Percentiles rank a stretch among this genome's conserved stretches.
phyloP scores from a whole-genome alignment of 345 rosid species.

The Hibiscus syriacus region DNA sequence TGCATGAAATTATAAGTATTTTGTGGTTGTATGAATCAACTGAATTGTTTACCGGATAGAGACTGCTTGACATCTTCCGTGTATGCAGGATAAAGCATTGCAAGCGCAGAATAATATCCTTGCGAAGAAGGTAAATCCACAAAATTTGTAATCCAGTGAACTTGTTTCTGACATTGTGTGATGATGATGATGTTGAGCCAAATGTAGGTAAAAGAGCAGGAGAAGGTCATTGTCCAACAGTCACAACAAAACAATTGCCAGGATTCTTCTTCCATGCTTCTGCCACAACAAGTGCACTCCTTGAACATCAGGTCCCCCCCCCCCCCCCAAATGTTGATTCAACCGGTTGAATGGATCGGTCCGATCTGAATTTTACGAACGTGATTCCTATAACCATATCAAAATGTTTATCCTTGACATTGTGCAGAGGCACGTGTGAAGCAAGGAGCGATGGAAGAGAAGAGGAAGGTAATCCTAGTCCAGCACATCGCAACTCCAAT shows the following conservation, averaged over 20 bases:
- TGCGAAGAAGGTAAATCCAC: slow-evolving; percentile 37
- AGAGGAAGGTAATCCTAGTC: slow-evolving; percentile 17
- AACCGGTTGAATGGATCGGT: too few species aligned
- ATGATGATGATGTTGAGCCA: not conserved
- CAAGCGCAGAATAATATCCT: slow-evolving; percentile 30
- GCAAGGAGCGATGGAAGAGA: slow-evolving; percentile 15
- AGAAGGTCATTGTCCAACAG: slow-evolving; percentile 36
- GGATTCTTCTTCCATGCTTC: slow-evolving; percentile 31
- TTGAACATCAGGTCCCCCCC: slow-evolving; percentile 39
- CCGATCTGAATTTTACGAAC: too few species aligned
- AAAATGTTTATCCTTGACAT: too few species aligned
- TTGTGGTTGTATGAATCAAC: not conserved
- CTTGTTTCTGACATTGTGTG: not conserved
- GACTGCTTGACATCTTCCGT: slow-evolving; percentile 5
- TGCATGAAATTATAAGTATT: too few species aligned
- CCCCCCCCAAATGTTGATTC: too few species aligned
- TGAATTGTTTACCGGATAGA: slow-evolving; percentile 14
- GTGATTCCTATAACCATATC: too few species aligned
- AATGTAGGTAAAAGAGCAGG: slow-evolving; percentile 67
- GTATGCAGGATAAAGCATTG: slow-evolving; percentile 61
- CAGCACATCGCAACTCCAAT: slow-evolving; percentile 13
- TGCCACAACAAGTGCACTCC: slow-evolving; percentile 28
- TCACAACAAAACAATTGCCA: slow-evolving; percentile 21
- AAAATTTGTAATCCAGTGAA: not conserved
- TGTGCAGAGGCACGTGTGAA: slow-evolving; percentile 12